Evolutionary conservation across 768 basidiomycete species (phyloP).

Genomic region (Amanita muscaria): DNA sequence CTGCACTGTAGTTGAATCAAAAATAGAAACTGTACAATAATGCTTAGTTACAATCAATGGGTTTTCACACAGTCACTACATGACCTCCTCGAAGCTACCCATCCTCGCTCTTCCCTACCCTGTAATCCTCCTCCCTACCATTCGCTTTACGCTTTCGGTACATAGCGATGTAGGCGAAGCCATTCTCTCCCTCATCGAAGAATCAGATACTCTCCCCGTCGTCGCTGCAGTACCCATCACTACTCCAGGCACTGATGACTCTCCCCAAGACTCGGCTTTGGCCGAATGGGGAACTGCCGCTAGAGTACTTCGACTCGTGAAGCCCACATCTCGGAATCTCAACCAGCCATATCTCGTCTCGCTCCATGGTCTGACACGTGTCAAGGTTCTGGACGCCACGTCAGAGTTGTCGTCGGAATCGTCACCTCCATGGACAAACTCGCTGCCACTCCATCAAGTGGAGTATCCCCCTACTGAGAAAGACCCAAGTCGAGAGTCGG

Average conservation of each 20-base stretch:
- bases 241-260: not conserved
- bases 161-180: constrained; percentile 52
- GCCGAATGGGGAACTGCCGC: constrained; percentile 63
- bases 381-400: constrained; percentile 46
- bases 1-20: constrained; percentile 1
- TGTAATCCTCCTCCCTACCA: constrained; percentile 65
- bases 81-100: constrained; percentile 48
- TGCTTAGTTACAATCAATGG: not conserved
- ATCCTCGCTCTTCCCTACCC: constrained; percentile 67
- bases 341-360: constrained; percentile 60
- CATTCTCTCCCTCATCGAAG: constrained; percentile 57
- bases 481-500: constrained; percentile 42
- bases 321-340: constrained; percentile 45
- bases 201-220: constrained; percentile 60
- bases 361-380: constrained; percentile 61
- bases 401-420: too few species aligned
- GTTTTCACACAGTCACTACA: constrained; percentile 11
- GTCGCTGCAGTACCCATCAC: constrained; percentile 59
- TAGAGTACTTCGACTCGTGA: constrained; percentile 60
- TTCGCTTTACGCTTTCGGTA: constrained; percentile 61
- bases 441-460: constrained; percentile 34
- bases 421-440: constrained; percentile 19
- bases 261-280: constrained; percentile 17
- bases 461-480: constrained; percentile 39
- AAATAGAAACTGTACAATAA: not conserved